These are phyloP conservation scores for Rhizopogon rudus DNA, from an alignment of 768 basidiomycete genomes.

Conservation along the genomic window DNA sequence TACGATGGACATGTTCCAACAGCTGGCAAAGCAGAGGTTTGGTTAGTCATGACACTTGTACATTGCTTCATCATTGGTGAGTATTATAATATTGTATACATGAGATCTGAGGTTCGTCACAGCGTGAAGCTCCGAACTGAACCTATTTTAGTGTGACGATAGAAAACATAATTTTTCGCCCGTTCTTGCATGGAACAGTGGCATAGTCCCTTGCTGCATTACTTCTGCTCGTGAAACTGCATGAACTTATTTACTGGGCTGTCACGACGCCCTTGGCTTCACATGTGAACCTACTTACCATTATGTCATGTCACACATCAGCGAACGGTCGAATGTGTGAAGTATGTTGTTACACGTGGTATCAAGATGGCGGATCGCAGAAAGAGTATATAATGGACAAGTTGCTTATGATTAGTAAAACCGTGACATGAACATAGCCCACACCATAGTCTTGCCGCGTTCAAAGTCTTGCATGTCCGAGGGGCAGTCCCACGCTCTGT, in stretches of 20 bases:
- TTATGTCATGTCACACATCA: too few relatives aligned
- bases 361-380: not conserved
- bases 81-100: constrained; percentile 3
- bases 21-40: constrained; percentile 83
- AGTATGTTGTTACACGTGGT: not conserved
- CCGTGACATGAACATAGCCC: not conserved
- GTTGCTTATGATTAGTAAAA: not conserved
- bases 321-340: too few relatives aligned
- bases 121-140: too few relatives aligned
- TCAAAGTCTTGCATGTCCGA: not conserved
- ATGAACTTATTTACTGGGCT: too few relatives aligned
- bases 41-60: constrained; percentile 40
- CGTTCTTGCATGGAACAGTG: too few relatives aligned
- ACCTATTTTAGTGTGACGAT: too few relatives aligned
- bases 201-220: too few relatives aligned
- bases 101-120: too few relatives aligned
- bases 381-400: not conserved
- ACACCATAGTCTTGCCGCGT: not conserved
- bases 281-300: too few relatives aligned
- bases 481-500: constrained; percentile 32
- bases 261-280: too few relatives aligned
- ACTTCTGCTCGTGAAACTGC: too few relatives aligned
- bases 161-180: too few relatives aligned
- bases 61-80: constrained; percentile 9
- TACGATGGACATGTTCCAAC: constrained; percentile 96